phyloP scores from a whole-genome alignment of 1,284 basidiomycete genomes.

The Puccinia polysora region DNA sequence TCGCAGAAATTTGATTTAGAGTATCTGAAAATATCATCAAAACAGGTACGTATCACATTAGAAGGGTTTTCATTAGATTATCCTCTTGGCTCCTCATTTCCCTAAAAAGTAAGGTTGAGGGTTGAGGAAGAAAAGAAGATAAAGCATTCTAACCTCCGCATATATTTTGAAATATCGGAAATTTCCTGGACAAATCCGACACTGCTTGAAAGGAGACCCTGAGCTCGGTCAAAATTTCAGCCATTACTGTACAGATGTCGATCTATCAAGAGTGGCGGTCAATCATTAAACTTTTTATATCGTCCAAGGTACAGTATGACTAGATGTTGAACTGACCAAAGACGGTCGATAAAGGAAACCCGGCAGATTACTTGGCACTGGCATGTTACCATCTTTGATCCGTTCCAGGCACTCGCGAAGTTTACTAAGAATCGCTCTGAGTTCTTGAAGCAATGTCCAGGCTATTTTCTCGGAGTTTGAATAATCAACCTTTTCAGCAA shows the following conservation, averaged over 20 bases:
- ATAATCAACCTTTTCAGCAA: background rate
- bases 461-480: background rate
- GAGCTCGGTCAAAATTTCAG: conserved; percentile 20
- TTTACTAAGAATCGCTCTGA: conserved; percentile 1
- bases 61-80: too few species aligned
- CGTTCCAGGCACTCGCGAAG: background rate
- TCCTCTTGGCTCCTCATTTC: too few species aligned
- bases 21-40: background rate
- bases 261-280: background rate
- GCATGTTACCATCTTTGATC: conserved; percentile 10
- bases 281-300: background rate
- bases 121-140: background rate
- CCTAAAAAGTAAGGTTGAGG: too few species aligned
- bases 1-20: conserved; percentile 7
- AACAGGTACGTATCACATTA: too few species aligned
- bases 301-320: background rate
- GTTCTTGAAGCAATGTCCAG: conserved; percentile 8
- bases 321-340: background rate
- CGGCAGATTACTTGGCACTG: conserved; percentile 6
- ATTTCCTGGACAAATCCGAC: background rate
- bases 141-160: background rate
- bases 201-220: conserved; percentile 12
- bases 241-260: conserved; percentile 15
- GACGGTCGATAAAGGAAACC: background rate
- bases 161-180: conserved; percentile 17